Evolutionary conservation across 1,284 basidiomycete species (phyloP), one percentile per base, ranked within the genome.

Genomic region (Ceratobasidium sp.): DNA sequence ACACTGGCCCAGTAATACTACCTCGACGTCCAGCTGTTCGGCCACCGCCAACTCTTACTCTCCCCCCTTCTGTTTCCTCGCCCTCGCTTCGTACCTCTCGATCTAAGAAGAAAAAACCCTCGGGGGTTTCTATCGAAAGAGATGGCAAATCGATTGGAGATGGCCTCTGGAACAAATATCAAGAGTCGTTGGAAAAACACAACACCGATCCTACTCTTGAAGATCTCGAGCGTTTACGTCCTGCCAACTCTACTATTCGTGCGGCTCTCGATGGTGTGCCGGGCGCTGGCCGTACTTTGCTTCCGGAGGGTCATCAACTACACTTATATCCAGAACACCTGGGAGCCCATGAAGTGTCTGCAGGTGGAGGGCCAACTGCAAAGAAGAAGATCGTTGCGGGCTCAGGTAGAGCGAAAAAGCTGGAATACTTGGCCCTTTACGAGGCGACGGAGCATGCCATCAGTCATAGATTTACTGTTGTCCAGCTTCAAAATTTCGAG

Each of bases 381-480:
- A 76, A 76, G 33, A 51, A 67, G 63, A 76, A 9, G 23, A 63
- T 76, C 18, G 39, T 56, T n/a, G 73, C 73, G 9, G 73, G 73
- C 28, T 76, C 73, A 13, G 4, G 23, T 9, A 76, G 67, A 49
- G 73, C 73, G 20, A 76, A 67, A 26, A 58, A 67, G 40, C 23
- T 76, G 23, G 73, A 76, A 51, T 76, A 76, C 42, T 18, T 26
- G 20, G 61, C 73, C 7, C 61, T 76, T 15, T 76, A 76, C 51
- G 63, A 55, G 46, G 73, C 73, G 10, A 76, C 73, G 26, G 49
- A 76, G 44, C 28, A 42, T 12, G 13, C n/a, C 5, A 76, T 76
- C 28, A 44, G 26, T 51, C 61, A 33, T 10, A 49, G 63, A 18
- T 76, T 76, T 67, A 76, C 44, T 28, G 26, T 56, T 5, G 46